These are phyloP conservation scores for Pythium pyrilobum DNA, from an alignment of 352 stramenopile genomes.

Conservation along the genomic window DNA sequence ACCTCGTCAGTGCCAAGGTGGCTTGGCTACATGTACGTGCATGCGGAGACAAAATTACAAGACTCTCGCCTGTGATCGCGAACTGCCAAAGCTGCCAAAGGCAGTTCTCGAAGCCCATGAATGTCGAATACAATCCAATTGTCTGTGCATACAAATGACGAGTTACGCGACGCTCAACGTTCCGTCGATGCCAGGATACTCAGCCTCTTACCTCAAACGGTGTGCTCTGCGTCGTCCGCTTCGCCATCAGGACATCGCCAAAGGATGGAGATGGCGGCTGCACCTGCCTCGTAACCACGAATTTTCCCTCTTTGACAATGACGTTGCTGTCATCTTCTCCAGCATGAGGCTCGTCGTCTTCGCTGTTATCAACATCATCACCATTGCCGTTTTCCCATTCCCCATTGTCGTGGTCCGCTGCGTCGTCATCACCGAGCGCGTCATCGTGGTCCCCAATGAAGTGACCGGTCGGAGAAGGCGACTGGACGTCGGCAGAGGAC, in stretches of 20 bases:
- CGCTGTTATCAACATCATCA: not conserved
- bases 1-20: slow-evolving; percentile 76
- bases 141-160: slow-evolving; percentile 29
- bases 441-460: slow-evolving; percentile 32
- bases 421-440: slow-evolving; percentile 18
- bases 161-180: no score
- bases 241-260: slow-evolving; percentile 63
- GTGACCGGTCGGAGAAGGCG: slow-evolving; percentile 38
- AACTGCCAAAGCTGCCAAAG: slow-evolving; percentile 86
- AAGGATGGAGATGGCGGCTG: slow-evolving; percentile 55
- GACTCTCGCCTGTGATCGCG: slow-evolving; percentile 75
- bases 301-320: slow-evolving; percentile 38
- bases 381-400: slow-evolving; percentile 14
- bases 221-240: slow-evolving; percentile 37
- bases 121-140: slow-evolving; percentile 82
- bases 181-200: no score
- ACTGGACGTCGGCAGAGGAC: slow-evolving; percentile 10
- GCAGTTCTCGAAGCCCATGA: slow-evolving; percentile 60
- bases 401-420: slow-evolving; percentile 28
- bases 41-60: slow-evolving; percentile 74
- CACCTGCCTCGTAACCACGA: slow-evolving; percentile 30
- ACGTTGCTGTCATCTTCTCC: slow-evolving; percentile 14
- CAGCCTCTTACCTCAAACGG: slow-evolving; percentile 62
- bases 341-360: not conserved
- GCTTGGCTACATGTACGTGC: slow-evolving; percentile 79